Base-by-base conservation (phyloP, 495 filamentous ascomycete species). In the Aspergillus incahuasiensis region DNA sequence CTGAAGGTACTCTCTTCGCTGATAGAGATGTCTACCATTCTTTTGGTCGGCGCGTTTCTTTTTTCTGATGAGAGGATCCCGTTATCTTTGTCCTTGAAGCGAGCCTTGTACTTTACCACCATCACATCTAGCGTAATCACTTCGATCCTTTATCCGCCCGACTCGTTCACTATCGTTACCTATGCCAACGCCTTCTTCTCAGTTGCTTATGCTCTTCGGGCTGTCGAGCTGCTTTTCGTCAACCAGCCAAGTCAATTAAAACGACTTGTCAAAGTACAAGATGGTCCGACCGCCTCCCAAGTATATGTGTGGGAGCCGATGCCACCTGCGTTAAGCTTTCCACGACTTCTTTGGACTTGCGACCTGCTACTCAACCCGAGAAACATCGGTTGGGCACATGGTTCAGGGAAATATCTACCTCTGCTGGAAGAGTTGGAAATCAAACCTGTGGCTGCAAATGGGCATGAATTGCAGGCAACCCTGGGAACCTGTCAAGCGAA, bases 321-420 rank as follows among this genome's bases (percentile, higher is more conserved):
- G 9, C 57, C 54, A 15, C 44, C 20, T 6, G 42, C 57, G 2
- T 46, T 57, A 18, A 56, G 54, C 13, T 48, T 22, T 3, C 9
- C 12, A 19, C 54, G 61, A 4, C 44, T 63, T 1, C 21, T 52
- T 15, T 57, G 32, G 8, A 42, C 57, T 13, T 60, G 42, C 5
- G 55, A 63, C 35, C 52, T 63, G 9, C 24, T 60, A 9, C 28
- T 49, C 34, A 63, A 60, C 44, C 61, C 57, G 6, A 57, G 61
- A 34, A 54, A 45, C 13, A 58, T 63, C 24, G 61, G 61, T 12
- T 63, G 61, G 61, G 59, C 35, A 19, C 45, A 63, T 22, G 54
- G 61, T 8, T 56, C 61, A 4, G 28, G 20, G 42, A 49, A 46
- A 16, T 63, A 63, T 41, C 48, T 55, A 18, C 61, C 54, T 15